Base-by-base conservation (phyloP, 495 filamentous ascomycete genomes). In the Podospora australis region DNA sequence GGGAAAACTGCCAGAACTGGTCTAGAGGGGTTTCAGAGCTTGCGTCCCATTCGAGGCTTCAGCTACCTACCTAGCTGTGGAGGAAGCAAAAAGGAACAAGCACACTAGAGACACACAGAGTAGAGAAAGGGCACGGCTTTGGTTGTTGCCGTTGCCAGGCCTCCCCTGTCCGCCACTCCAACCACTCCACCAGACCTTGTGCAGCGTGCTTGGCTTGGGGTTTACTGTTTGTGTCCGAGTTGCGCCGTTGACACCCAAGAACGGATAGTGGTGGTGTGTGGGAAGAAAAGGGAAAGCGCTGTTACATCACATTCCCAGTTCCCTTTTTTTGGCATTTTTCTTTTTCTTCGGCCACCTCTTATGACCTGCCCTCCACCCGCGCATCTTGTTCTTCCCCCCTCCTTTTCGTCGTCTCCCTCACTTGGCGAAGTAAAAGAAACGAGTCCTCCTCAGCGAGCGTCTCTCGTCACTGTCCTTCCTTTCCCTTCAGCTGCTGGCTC, bases 401-500 rank as follows among this genome's bases (percentile, higher is more conserved):
- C 55, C 26, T 43, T 39, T 54, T 51, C 46, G 40, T 43, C 22
- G 23, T 48, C 23, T 53, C 49, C 48, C 51, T 53, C 46, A 57
- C 47, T 57, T 56, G 57, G 54, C 57, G 62, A 60, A 57, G 59
- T 55, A 56, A 56, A 59, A 55, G 42, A 54, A 50, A 48, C 44
- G 49, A 58, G 52, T 45, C 52, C 59, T 57, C 55, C 54, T 67
- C 57, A 54, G 53, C 59, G 60, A 62, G 53, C 43, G 52, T 36
- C 44, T 52, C 71, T 68, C 66, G 57, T 62, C 65, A 59, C 65
- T 59, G 62, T 60, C 69, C 65, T 63, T 74, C 64, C 39, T 55
- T 52, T 56, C 63, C 50, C 59, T 65, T 65, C 57, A 67, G 63
- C 75, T 78, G 75, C 75, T 78, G 75, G 75, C 65, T 78, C 75